Conservation (phyloP, 2,329 filamentous ascomycete species). For the Penicillium sp. region DNA sequence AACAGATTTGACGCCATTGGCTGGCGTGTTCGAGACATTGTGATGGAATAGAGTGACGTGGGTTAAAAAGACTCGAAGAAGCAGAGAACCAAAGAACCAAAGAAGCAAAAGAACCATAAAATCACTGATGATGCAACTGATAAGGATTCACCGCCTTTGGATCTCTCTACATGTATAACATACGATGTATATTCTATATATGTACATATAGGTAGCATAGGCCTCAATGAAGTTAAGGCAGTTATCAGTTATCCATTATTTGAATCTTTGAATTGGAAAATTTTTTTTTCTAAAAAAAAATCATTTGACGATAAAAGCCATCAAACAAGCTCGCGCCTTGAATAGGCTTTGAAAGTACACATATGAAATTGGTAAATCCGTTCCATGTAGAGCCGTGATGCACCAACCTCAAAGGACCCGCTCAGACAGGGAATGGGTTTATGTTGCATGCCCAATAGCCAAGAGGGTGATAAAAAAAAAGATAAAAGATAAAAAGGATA, state of each 20-base stretch:
- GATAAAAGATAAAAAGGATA: constrained; percentile 17
- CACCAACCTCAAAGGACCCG: constrained; percentile 2
- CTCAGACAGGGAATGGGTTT: constrained; percentile 2
- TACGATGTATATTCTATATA: no score
- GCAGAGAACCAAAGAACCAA: background rate
- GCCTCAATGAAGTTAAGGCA: no score
- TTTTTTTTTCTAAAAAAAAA: background rate
- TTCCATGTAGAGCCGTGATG: constrained; percentile 2
- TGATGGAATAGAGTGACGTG: background rate
- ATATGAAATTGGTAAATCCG: background rate
- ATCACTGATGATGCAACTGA: constrained; percentile 16
- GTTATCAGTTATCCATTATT: no score
- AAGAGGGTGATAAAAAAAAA: background rate
- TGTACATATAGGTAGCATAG: no score
- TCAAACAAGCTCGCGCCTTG: constrained; percentile 3
- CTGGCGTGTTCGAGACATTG: constrained; percentile 42
- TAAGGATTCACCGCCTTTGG: constrained; percentile 11
- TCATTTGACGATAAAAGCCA: constrained; percentile 5
- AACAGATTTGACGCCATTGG: constrained; percentile 27
- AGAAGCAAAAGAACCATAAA: background rate
- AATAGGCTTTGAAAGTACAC: background rate
- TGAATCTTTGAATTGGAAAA: background rate
- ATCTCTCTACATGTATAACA: background rate
- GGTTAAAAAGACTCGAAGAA: background rate
- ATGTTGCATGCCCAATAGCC: constrained; percentile 2